Percentiles rank a stretch among this genome's conserved stretches.
Conservation (phyloP, 73 alveolate genomes). For the Paramecium sexaurelia region DNA sequence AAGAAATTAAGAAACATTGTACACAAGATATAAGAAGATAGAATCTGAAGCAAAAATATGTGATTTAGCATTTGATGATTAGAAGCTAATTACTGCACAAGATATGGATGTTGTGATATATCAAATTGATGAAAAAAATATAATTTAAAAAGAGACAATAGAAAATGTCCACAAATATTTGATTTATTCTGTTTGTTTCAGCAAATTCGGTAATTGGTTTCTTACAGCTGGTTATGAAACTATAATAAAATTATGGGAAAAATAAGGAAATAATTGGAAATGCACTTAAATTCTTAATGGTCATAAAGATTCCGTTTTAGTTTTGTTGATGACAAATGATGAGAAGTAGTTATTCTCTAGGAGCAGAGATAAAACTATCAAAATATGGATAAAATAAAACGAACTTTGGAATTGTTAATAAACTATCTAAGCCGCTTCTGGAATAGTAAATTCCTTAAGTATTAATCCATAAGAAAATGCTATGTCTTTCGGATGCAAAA, state of each 20-base stretch:
- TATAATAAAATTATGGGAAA: neutral
- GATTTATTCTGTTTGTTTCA: neutral
- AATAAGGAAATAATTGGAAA: neutral
- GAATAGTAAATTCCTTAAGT: neutral
- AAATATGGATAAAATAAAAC: neutral
- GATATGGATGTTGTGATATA: neutral
- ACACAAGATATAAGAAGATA: neutral
- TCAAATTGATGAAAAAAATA: neutral
- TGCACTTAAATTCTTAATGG: neutral
- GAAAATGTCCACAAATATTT: neutral
- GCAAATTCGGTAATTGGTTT: neutral
- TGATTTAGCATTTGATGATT: neutral
- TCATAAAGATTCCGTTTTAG: neutral
- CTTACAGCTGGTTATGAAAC: neutral
- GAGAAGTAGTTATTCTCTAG: neutral
- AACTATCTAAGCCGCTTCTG: neutral
- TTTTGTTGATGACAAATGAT: neutral
- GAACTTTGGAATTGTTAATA: neutral
- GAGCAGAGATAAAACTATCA: neutral
- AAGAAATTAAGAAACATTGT: neutral
- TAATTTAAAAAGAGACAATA: neutral
- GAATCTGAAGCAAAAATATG: neutral
- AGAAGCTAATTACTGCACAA: neutral
- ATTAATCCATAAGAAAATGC: neutral
- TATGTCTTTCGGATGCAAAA: neutral